A percentile compares a stretch with the other conserved stretches of the same genome.
Evolutionary conservation across 2,329 filamentous ascomycete species (phyloP).

Genomic region (Fonsecaea nubica): DNA sequence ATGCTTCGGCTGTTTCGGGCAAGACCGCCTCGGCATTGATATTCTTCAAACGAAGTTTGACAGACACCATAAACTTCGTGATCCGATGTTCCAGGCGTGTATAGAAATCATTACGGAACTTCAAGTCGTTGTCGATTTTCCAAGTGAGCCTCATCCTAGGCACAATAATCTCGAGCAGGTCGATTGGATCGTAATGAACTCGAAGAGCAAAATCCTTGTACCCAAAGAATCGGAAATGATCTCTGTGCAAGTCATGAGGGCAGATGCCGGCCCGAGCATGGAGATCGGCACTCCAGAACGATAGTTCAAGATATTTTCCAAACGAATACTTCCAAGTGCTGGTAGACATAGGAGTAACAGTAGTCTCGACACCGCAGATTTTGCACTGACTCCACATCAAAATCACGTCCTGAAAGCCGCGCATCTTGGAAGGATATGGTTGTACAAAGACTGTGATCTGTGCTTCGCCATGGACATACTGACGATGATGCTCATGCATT

Average conservation of each 20-base stretch:
- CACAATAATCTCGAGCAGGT: slow-evolving; percentile 91
- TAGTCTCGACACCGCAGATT: slow-evolving; percentile 86
- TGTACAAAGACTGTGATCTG: slow-evolving; percentile 92
- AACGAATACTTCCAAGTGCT: slow-evolving; percentile 98
- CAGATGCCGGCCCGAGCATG: slow-evolving; percentile 77
- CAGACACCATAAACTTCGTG: slow-evolving; percentile 84
- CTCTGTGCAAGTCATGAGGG: slow-evolving; percentile 87
- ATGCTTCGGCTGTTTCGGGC: slow-evolving; percentile 83
- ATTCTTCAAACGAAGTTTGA: slow-evolving; percentile 80
- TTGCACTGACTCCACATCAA: slow-evolving; percentile 99
- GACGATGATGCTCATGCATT: slow-evolving; percentile 91
- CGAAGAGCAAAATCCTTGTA: slow-evolving; percentile 83
- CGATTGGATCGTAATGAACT: slow-evolving; percentile 91
- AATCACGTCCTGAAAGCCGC: slow-evolving; percentile 74
- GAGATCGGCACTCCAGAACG: slow-evolving; percentile 90
- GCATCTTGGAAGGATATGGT: slow-evolving; percentile 70
- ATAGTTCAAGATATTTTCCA: slow-evolving; percentile 95
- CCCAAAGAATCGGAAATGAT: slow-evolving; percentile 92
- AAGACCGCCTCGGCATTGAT: slow-evolving; percentile 92
- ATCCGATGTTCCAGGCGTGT: slow-evolving; percentile 80
- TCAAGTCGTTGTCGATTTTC: slow-evolving; percentile 95
- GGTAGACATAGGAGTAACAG: slow-evolving; percentile 87
- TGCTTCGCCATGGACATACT: slow-evolving; percentile 95
- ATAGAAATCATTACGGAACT: slow-evolving; percentile 91
- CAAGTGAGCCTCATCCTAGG: slow-evolving; percentile 89